Evolutionary conservation across 2,329 filamentous ascomycete genomes (phyloP).

Genomic region (Arachnopeziza araneosa): DNA sequence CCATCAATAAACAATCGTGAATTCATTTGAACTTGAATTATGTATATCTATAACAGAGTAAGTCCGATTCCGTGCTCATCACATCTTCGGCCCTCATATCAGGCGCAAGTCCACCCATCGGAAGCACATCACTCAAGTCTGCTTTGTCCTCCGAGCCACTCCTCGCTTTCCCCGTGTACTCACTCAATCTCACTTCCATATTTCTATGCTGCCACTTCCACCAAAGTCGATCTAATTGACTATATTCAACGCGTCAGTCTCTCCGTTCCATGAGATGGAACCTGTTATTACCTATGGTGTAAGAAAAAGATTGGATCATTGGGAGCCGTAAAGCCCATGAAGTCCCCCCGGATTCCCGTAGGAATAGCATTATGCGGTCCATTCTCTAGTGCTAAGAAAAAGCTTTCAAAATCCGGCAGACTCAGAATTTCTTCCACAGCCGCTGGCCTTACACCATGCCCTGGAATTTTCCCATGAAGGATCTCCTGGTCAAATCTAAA

Average conservation of each 20-base stretch:
- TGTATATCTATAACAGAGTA: slow-evolving; percentile 26
- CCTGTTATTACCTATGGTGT: slow-evolving; percentile 15
- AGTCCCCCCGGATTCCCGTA: slow-evolving; percentile 24
- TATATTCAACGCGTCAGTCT: background rate
- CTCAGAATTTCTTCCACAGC: slow-evolving; percentile 12
- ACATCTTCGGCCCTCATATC: slow-evolving; percentile 18
- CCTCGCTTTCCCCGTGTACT: slow-evolving; percentile 15
- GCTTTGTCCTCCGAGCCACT: slow-evolving; percentile 4
- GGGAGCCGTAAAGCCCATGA: slow-evolving; percentile 25
- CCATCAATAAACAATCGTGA: too few relatives aligned
- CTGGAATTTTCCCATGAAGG: slow-evolving; percentile 3
- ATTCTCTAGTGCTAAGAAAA: slow-evolving; percentile 23
- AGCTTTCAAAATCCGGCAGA: slow-evolving; percentile 11
- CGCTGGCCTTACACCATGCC: slow-evolving; percentile 5
- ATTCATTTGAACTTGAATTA: too few relatives aligned
- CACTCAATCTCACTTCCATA: slow-evolving; percentile 1
- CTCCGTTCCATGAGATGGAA: background rate
- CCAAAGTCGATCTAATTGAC: slow-evolving; percentile 26
- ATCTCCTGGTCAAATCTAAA: slow-evolving; percentile 13
- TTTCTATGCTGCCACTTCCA: slow-evolving; percentile 29
- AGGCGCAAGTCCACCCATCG: slow-evolving; percentile 17
- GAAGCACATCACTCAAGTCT: slow-evolving; percentile 16
- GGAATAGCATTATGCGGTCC: slow-evolving; percentile 29
- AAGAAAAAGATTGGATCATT: slow-evolving; percentile 32
- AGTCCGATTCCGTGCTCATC: slow-evolving; percentile 20